Evolutionary conservation across 2,329 filamentous ascomycete species (phyloP).

Genomic region (Dryadomyces quercus-mongolicae): DNA sequence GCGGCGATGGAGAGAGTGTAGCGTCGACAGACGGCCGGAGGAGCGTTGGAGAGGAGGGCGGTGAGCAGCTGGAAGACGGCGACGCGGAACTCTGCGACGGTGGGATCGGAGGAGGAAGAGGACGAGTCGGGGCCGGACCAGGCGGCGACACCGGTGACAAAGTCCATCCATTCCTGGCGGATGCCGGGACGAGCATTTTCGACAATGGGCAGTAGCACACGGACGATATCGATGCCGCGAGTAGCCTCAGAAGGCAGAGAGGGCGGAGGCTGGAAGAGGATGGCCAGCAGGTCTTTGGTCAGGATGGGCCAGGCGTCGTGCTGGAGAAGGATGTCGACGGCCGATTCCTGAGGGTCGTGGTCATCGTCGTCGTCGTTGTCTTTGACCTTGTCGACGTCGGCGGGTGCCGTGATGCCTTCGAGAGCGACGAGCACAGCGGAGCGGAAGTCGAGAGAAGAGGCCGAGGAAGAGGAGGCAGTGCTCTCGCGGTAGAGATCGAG

Average conservation of each 20-base stretch:
- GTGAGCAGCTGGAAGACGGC: slow-evolving; percentile 44
- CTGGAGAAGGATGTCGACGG: slow-evolving; percentile 31
- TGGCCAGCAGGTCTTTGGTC: slow-evolving; percentile 32
- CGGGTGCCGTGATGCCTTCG: slow-evolving; percentile 35
- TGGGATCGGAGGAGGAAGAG: slow-evolving; percentile 25
- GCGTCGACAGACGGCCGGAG: slow-evolving; percentile 32
- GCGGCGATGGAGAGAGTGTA: slow-evolving; percentile 39
- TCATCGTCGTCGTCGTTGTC: background rate
- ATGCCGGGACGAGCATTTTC: slow-evolving; percentile 30
- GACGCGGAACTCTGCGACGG: slow-evolving; percentile 41
- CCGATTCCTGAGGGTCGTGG: slow-evolving; percentile 24
- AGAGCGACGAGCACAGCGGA: slow-evolving; percentile 45
- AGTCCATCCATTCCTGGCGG: slow-evolving; percentile 43
- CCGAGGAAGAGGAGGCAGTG: slow-evolving; percentile 6
- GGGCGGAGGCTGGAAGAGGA: slow-evolving; percentile 19
- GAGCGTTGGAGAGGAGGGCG: slow-evolving; percentile 34
- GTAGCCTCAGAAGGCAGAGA: background rate
- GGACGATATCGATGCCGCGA: slow-evolving; percentile 43
- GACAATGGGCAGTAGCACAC: slow-evolving; percentile 38
- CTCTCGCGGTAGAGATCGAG: slow-evolving; percentile 42
- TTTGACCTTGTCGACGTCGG: background rate
- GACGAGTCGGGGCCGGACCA: slow-evolving; percentile 28
- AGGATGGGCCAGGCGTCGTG: slow-evolving; percentile 44
- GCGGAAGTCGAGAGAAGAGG: slow-evolving; percentile 36
- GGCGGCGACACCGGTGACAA: slow-evolving; percentile 38